Evolutionary conservation across 495 filamentous ascomycete species (phyloP).

Genomic region (Talaromyces stipitatus): DNA sequence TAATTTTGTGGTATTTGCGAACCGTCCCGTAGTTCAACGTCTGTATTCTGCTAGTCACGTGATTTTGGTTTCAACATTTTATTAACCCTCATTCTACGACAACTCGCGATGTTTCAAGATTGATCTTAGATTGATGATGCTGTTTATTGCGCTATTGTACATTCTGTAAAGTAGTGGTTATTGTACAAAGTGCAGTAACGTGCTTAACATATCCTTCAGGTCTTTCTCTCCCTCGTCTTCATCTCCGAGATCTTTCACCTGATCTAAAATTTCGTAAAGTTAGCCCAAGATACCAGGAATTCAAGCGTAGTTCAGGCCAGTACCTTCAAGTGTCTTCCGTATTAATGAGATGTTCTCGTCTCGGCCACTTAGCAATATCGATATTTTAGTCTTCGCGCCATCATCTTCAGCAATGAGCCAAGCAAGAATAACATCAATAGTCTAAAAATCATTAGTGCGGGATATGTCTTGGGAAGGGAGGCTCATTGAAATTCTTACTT

Average conservation of each 20-base stretch:
- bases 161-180: background rate
- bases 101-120: background rate
- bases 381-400: constrained; percentile 62
- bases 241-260: constrained; percentile 54
- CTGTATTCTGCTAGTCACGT: no score
- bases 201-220: constrained; percentile 61
- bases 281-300: background rate
- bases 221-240: constrained; percentile 51
- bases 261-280: constrained; percentile 28
- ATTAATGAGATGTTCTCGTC: constrained; percentile 59
- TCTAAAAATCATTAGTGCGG: constrained; percentile 26
- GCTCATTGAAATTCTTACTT: constrained; percentile 28
- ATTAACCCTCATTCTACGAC: background rate
- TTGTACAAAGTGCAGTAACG: constrained; percentile 54
- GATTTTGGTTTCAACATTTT: no score
- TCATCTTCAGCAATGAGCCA: constrained; percentile 92
- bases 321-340: constrained; percentile 61
- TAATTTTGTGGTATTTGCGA: no score
- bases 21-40: no score
- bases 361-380: constrained; percentile 53
- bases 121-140: background rate
- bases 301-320: background rate
- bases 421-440: constrained; percentile 78
- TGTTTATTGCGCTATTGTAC: background rate
- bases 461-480: background rate